Conservation (phyloP, 1,284 basidiomycete species). For the Trametes polyzona region DNA sequence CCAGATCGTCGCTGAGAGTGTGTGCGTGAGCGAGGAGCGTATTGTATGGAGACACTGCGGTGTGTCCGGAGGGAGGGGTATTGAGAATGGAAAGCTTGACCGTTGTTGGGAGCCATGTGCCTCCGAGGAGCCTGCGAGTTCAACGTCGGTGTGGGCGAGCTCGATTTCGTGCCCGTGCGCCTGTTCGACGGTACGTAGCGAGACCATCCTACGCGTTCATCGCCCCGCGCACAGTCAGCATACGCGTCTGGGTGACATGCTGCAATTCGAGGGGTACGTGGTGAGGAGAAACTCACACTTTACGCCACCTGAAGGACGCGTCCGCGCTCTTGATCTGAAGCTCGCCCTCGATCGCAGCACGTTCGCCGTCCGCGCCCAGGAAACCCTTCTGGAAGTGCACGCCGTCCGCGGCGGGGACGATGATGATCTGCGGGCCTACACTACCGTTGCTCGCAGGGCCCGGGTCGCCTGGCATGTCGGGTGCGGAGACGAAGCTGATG, state of each 20-base stretch:
- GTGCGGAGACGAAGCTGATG: slow-evolving; percentile 22
- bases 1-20: slow-evolving; percentile 65
- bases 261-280: neutral
- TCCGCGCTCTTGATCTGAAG: slow-evolving; percentile 75
- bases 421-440: slow-evolving; percentile 60
- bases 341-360: slow-evolving; percentile 81
- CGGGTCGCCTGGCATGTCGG: slow-evolving; percentile 1
- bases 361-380: slow-evolving; percentile 77
- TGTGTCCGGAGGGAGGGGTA: slow-evolving; percentile 72
- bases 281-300: slow-evolving; percentile 56
- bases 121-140: slow-evolving; percentile 48
- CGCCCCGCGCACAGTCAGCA: neutral
- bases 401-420: slow-evolving; percentile 65
- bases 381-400: slow-evolving; percentile 81
- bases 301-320: slow-evolving; percentile 55
- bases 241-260: too few species aligned
- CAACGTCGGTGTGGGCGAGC: slow-evolving; percentile 56
- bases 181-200: slow-evolving; percentile 67
- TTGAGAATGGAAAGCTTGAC: slow-evolving; percentile 72
- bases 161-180: slow-evolving; percentile 66
- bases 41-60: slow-evolving; percentile 78
- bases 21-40: slow-evolving; percentile 68
- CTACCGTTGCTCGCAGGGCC: neutral
- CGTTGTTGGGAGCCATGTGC: slow-evolving; percentile 48
- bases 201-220: slow-evolving; percentile 55